Evolutionary conservation across 108 stramenopile genomes (phyloP), one percentile per base, ranked within the genome.

Genomic region (Epithemia pelagica): DNA sequence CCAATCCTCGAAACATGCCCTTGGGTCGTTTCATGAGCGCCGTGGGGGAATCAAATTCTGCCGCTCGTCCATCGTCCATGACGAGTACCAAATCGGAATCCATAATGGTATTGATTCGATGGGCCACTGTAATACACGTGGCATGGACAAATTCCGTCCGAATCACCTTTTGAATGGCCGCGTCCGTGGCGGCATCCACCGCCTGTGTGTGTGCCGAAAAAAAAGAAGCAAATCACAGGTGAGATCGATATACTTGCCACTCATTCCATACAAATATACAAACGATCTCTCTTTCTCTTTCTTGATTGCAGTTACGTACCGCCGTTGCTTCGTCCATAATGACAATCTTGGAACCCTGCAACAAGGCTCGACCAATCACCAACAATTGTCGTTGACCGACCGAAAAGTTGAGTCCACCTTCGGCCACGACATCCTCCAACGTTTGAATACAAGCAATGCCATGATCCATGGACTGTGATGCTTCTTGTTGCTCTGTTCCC

Each of bases 381-480:
- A 99, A 72, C 0, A 99, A 82, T 71, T 98, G 97, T 30, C 99
- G 79, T 71, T 99, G 94, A 23, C 99, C 99, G n/a, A 95, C 87
- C 26, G 83, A 84, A 52, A 86, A 90, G 77, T 99, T 98, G 27
- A 65, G 68, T 25, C 99, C 99, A 58, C 82, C 89, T 71, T 96
- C 96, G 19, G 74, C 68, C 0, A 99, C 94, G 23, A 58, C 52
- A 27, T 86, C 92, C 3, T 69, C 74, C 10, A 97, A 76, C 2
- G 89, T 78, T 23, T 79, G 62, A 52, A 94, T 78, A 10, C 74
- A 29, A 51, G 46, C 30, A 33, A 27, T 22, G 1, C 28, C 61
- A 15, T 15, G 37, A 15, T 46, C 37, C 37, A 46, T 46, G 5
- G 37, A 46, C 19, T 28, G 46, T n/a, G 54, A 58, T 1, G 74